These are phyloP conservation scores for Paramecium caudatum DNA, from an alignment of 73 alveolate genomes.

Conservation along the genomic window DNA sequence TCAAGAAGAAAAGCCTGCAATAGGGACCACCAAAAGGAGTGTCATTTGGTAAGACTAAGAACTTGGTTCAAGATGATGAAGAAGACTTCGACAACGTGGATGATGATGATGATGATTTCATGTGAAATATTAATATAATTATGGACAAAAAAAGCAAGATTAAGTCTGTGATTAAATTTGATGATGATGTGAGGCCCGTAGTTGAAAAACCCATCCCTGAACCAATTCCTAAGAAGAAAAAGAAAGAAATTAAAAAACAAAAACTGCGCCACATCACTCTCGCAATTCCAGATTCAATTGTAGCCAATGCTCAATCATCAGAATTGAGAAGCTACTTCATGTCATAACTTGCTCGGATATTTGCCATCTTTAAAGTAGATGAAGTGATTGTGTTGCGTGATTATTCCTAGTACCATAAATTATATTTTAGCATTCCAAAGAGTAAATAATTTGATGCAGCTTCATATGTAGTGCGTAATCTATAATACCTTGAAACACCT, in stretches of 20 bases:
- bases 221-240: not conserved
- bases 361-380: conserved; percentile 44
- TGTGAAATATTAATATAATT: conserved; percentile 50
- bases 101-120: conserved; percentile 69
- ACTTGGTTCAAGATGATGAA: conserved; percentile 44
- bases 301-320: conserved; percentile 57
- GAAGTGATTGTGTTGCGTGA: conserved; percentile 33
- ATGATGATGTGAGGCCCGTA: not conserved
- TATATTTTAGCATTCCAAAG: conserved; percentile 60
- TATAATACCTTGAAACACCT: conserved; percentile 97
- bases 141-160: conserved; percentile 30
- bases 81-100: conserved; percentile 57
- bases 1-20: not conserved
- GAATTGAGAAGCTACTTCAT: conserved; percentile 32
- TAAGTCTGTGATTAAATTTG: not conserved
- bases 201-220: too few relatives aligned
- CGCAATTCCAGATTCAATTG: conserved; percentile 56
- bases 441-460: conserved; percentile 83
- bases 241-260: not conserved
- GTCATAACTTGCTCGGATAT: conserved; percentile 39
- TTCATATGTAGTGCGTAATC: conserved; percentile 89
- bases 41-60: conserved; percentile 59
- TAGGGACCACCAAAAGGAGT: conserved; percentile 62
- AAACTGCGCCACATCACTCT: not conserved
- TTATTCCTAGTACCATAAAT: not conserved